Conservation (phyloP, 2,329 filamentous ascomycete genomes). For the Fusarium staphyleae region DNA sequence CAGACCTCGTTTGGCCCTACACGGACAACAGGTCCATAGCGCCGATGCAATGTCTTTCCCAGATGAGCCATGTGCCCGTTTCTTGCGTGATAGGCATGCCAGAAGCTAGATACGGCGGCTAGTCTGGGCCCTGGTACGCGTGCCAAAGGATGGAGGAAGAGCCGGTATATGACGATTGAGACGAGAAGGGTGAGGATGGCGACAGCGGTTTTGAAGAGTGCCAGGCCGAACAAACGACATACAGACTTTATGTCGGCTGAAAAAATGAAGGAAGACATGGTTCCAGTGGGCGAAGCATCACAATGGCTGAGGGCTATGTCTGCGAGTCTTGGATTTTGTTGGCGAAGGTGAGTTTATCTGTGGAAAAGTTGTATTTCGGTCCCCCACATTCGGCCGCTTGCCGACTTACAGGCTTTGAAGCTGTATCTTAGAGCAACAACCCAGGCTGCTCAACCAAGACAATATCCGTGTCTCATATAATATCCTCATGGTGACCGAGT, state of each 20-base stretch:
- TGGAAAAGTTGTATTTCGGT: conserved; percentile 10
- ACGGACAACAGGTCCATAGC: conserved; percentile 59
- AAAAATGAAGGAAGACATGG: conserved; percentile 17
- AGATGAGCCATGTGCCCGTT: conserved; percentile 53
- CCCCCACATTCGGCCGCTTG: conserved; percentile 8
- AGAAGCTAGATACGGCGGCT: conserved; percentile 56
- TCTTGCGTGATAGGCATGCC: conserved; percentile 56
- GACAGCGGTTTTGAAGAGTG: not conserved
- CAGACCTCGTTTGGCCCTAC: conserved; percentile 63
- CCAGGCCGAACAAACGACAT: not conserved
- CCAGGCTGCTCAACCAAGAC: too few species aligned
- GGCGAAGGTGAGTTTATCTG: not conserved
- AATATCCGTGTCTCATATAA: too few species aligned
- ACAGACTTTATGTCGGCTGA: conserved; percentile 8
- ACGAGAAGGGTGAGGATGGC: conserved; percentile 25
- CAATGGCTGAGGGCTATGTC: not conserved
- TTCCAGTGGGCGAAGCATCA: conserved; percentile 18
- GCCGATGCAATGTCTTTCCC: conserved; percentile 52
- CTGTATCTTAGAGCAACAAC: too few species aligned
- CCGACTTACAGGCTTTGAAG: not conserved
- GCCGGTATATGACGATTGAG: conserved; percentile 46
- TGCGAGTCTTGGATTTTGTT: not conserved
- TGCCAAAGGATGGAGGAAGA: conserved; percentile 54
- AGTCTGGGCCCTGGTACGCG: conserved; percentile 55
- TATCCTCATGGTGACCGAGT: too few species aligned